Evolutionary conservation across 2,329 filamentous ascomycete species (phyloP).

Genomic region (Diaporthe longicolla): DNA sequence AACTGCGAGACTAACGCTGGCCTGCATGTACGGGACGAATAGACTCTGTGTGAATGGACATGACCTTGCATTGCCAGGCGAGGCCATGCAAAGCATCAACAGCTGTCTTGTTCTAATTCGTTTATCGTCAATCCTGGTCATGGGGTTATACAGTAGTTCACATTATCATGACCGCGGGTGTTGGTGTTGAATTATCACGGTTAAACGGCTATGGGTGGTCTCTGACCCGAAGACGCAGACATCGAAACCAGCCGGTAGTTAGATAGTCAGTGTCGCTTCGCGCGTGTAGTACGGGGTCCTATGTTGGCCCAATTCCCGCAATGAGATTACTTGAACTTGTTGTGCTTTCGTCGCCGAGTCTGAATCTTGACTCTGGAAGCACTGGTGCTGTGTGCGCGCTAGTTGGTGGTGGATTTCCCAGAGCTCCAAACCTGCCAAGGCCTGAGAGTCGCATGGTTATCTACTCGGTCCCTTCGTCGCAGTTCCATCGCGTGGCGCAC

Average conservation of each 20-base stretch:
- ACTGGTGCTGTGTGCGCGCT: neutral
- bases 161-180: slow-evolving; percentile 13
- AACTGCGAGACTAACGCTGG: slow-evolving; percentile 21
- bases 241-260: neutral
- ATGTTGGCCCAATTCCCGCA: neutral
- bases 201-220: slow-evolving; percentile 12
- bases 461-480: neutral
- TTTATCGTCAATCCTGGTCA: neutral
- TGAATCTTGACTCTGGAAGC: neutral
- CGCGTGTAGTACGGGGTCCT: neutral
- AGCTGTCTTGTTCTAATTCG: slow-evolving; percentile 20
- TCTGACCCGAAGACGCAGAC: slow-evolving; percentile 5
- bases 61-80: slow-evolving; percentile 23
- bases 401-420: neutral
- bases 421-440: neutral
- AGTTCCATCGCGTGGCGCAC: slow-evolving; percentile 25
- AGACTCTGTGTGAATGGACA: slow-evolving; percentile 1
- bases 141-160: slow-evolving; percentile 15
- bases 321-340: neutral
- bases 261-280: neutral
- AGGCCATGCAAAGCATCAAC: slow-evolving; percentile 29
- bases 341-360: neutral
- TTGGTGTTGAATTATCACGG: slow-evolving; percentile 13
- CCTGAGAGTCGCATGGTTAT: slow-evolving; percentile 5
- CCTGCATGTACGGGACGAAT: slow-evolving; percentile 31